Base-by-base conservation (phyloP, 495 filamentous ascomycete species). In the Pseudomonodictys pantanalensis region DNA sequence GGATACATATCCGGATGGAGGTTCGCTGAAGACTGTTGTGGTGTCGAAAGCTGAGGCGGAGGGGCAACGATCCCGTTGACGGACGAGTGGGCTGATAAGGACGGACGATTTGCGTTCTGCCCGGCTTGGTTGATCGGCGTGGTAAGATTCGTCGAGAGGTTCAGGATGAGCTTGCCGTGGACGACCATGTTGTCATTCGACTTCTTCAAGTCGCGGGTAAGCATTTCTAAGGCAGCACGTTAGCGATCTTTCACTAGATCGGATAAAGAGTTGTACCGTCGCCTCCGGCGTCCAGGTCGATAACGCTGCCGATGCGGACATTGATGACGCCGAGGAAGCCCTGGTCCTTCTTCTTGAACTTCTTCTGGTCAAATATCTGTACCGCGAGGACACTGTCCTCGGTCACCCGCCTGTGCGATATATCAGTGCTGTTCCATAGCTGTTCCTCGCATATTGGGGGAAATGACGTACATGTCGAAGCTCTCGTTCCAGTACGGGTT, bases 271-370 rank as follows among this genome's bases (percentile, higher is more conserved):
- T 11, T 83, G 62, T 83, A 98, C 93, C 91, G 77, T 98, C 93
- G 56, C 90, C 89, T 39, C 91, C 92, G 61, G 88, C 82, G 52
- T 86, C 84, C 58, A 98, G 73, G 71, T 97, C 93, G 49, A 98
- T 89, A 33, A 92, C 87, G 78, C 90, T 88, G 56, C 93, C 95
- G 53, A 97, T 87, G 50, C 91, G 87, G 56, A 97, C 87, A 72
- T 98, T 98, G 65, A 98, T 96, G 33, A 98, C 93, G 33, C 93
- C 93, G 20, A 98, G 82, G 67, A 98, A 98, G 1, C 93, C 93
- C 72, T 98, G 93, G 68, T 97, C 93, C 89, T 97, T 98, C 82
- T 98, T 98, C 78, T 98, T 98, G 79, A 97, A 98, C 74, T 98
- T 98, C 79, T 97, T 97, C 73, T 98, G 93, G 72, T 98, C 93